Base-by-base conservation (phyloP, 495 filamentous ascomycete genomes). In the Penicillium soppii region DNA sequence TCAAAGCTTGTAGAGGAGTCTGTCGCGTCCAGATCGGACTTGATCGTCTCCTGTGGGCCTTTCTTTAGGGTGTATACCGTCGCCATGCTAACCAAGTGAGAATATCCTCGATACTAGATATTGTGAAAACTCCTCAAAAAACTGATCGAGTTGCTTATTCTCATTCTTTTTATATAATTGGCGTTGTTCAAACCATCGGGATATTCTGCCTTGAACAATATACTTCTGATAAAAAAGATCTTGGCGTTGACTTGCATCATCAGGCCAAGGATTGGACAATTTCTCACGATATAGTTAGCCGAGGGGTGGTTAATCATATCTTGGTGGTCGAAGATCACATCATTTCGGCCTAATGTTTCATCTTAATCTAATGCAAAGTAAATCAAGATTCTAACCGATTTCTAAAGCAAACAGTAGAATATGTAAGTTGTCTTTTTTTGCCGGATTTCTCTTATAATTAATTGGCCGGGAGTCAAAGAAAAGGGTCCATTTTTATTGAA, bases 51-150 rank as follows among this genome's bases (percentile, higher is more conserved):
- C 7, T 17, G 8, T 15, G 43, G 33, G 7, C 33, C 38, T n/a
- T 52, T 52, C 38, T 52, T 57, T 5, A 36, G 17, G 23, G 43
- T 43, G 10, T 38, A 44, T 22, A 57, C n/a, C 6, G 48, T 57
- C 7, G 43, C 1, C 53, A 56, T 56, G 0, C 29, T 50, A n/a
- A 9, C 22, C 4, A 15, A 3, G 3, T 22, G 8, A 17, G 9
- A 27, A 9, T 9, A 27, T 4, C 25, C 4, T 4, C 25, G 9
- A 27, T 27, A 27, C 9, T 27, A n/a, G n/a, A n/a, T n/a, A n/a
- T n/a, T n/a, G n/a, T n/a, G n/a, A n/a, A n/a, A n/a, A n/a, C n/a
- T n/a, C n/a, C n/a, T n/a, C n/a, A n/a, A n/a, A n/a, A n/a, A n/a
- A n/a, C n/a, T n/a, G n/a, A n/a, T 27, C 25, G 25, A 27, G 9